Evolutionary conservation across 352 stramenopile species (phyloP).

Genomic region (Pythium insidiosum): DNA sequence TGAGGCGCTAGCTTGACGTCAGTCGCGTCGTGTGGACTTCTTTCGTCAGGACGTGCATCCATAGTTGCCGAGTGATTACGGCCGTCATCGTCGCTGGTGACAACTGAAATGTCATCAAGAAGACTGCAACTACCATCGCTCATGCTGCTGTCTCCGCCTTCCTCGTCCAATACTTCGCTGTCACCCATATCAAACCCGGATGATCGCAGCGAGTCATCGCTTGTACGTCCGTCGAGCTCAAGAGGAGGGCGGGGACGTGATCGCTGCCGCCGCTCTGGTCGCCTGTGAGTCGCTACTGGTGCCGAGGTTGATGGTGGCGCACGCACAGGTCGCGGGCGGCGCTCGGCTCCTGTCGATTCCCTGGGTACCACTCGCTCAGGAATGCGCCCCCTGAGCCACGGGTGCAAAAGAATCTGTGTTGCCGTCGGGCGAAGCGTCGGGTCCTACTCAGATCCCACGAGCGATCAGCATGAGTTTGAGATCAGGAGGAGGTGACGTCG

Average conservation of each 20-base stretch:
- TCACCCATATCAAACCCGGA: too few species aligned
- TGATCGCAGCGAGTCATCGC: neutral
- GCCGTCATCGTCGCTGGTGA: neutral
- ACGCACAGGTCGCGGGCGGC: too few species aligned
- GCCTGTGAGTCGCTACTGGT: neutral
- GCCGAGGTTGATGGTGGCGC: neutral
- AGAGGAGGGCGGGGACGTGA: neutral
- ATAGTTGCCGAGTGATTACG: neutral
- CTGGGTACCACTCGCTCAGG: neutral
- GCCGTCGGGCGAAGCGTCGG: slow-evolving; percentile 29
- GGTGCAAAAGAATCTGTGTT: slow-evolving; percentile 42
- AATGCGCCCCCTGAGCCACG: slow-evolving; percentile 33
- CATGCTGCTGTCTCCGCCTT: too few species aligned
- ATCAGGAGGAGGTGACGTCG: neutral
- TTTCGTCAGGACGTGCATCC: neutral
- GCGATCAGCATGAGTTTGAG: neutral
- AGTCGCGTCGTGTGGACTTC: neutral
- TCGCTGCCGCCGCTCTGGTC: neutral
- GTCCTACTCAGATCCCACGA: slow-evolving; percentile 17
- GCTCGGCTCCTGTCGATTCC: neutral
- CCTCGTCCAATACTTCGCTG: too few species aligned
- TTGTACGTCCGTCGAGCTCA: neutral
- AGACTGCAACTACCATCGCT: too few species aligned
- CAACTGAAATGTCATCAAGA: too few species aligned
- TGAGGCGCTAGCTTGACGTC: neutral